Conservation (phyloP, 352 stramenopile genomes). For the Globisporangium cylindrosporum region DNA sequence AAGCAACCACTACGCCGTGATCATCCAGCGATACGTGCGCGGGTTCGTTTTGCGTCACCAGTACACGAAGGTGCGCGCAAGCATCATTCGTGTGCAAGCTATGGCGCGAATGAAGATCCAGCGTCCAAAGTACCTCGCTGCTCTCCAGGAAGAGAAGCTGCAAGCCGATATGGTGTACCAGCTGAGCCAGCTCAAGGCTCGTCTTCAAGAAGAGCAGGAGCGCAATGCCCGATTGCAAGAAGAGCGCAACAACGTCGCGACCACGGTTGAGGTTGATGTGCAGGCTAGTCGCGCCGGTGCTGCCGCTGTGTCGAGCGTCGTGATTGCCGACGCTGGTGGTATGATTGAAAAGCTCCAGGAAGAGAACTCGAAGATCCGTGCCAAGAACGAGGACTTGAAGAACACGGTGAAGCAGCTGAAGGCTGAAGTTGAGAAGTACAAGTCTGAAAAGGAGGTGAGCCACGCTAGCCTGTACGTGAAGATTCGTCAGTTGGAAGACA, state of each 20-base stretch:
- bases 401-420: conserved; percentile 54
- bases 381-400: conserved; percentile 81
- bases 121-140: conserved; percentile 71
- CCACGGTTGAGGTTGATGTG: conserved; percentile 32
- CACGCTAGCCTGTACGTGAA: conserved; percentile 74
- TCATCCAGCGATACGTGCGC: conserved; percentile 79
- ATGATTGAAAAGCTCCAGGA: conserved; percentile 85
- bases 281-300: conserved; percentile 14
- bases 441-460: conserved; percentile 77
- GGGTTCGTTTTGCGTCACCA: conserved; percentile 63
- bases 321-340: conserved; percentile 75
- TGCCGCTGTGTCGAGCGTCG: conserved; percentile 49
- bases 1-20: conserved; percentile 78
- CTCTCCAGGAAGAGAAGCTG: conserved; percentile 74
- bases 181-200: conserved; percentile 72
- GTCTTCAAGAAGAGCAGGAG: conserved; percentile 73
- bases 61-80: conserved; percentile 62
- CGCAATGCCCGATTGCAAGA: conserved; percentile 69
- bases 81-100: conserved; percentile 76
- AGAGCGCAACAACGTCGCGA: conserved; percentile 40
- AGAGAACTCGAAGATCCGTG: conserved; percentile 73
- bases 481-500: conserved; percentile 71
- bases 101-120: conserved; percentile 82
- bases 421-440: conserved; percentile 68
- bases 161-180: conserved; percentile 87